Evolutionary conservation across 352 stramenopile genomes (phyloP), one percentile per base, ranked within the genome.

Genomic region (Phytophthora tentaculata): DNA sequence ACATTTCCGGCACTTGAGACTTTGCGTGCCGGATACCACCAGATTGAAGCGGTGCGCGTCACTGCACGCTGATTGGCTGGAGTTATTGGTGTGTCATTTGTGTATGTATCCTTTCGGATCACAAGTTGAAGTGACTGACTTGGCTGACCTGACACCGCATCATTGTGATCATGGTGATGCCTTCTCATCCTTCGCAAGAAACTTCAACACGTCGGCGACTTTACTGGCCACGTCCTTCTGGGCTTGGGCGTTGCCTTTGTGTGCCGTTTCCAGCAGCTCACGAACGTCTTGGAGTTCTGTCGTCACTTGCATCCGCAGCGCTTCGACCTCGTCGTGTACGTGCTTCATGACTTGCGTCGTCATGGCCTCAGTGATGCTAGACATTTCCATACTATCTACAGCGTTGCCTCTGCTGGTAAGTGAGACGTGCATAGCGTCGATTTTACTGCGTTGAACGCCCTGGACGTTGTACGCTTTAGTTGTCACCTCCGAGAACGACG

Each of bases 311-410:
- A 79, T 71, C 5, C 67, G 71, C 50, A 79, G 32, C 4, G 62
- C 54, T 26, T 74, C 62, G 2, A 76, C 53, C 13, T 79, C 71
- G 41, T 79, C 71, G 35, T 76, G 71, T 45, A 79, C 57, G 12
- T 69, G 67, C 29, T 75, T 79, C 53, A 71, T 67, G 8, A 79
- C 63, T 50, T 79, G 56, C n/a, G 71, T 63, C 20, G 71, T 65
- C 54, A 79, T 76, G 24, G 67, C 67, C n/a, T 76, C 71, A 5
- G 67, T 65, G 54, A 79, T 56, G 10, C 13, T 64, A 8, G 53
- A 14, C 45, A 75, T 41, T 22, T 79, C 71, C 14, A 64, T 24
- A 26, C 24, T 48, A 7, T 67, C 56, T 13, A 61, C 44, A 1
- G 16, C 32, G 17, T 63, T 58, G 17, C 45, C 44, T 45, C 64